Conservation (phyloP, 139 green algal genomes). For the Deuterostichococcus epilithicus region DNA sequence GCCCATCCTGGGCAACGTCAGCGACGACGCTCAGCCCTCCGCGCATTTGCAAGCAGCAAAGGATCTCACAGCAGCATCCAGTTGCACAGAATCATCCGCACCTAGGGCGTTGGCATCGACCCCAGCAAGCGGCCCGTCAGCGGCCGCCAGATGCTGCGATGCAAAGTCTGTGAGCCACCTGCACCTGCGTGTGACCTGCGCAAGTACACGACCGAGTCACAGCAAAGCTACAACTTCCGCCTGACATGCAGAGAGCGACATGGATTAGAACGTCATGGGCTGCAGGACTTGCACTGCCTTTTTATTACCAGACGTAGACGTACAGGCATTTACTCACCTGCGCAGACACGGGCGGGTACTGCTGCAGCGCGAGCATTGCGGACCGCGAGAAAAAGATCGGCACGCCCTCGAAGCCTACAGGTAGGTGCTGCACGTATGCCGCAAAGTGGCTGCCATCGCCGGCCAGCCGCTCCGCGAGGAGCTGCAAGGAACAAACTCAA, state of each 20-base stretch:
- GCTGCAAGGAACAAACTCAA: constrained; percentile 33
- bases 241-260: too few species aligned
- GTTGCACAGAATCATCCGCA: too few species aligned
- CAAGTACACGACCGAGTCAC: background rate
- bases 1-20: constrained; percentile 73
- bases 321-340: constrained; percentile 61
- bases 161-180: constrained; percentile 61
- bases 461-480: constrained; percentile 49
- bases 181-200: constrained; percentile 63
- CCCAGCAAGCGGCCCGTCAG: constrained; percentile 29
- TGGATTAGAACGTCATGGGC: too few species aligned
- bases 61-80: too few species aligned
- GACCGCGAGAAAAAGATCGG: constrained; percentile 71
- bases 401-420: constrained; percentile 57
- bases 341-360: constrained; percentile 68
- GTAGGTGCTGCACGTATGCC: constrained; percentile 64
- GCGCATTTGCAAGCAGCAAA: too few species aligned
- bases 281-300: too few species aligned
- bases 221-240: background rate
- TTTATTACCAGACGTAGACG: too few species aligned
- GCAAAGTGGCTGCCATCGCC: constrained; percentile 41
- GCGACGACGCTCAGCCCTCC: too few species aligned
- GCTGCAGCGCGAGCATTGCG: constrained; percentile 52
- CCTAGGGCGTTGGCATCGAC: constrained; percentile 71
- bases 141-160: constrained; percentile 32